These are phyloP conservation scores for Penicillium freii DNA, from an alignment of 2,329 filamentous ascomycete genomes.

Conservation along the genomic window DNA sequence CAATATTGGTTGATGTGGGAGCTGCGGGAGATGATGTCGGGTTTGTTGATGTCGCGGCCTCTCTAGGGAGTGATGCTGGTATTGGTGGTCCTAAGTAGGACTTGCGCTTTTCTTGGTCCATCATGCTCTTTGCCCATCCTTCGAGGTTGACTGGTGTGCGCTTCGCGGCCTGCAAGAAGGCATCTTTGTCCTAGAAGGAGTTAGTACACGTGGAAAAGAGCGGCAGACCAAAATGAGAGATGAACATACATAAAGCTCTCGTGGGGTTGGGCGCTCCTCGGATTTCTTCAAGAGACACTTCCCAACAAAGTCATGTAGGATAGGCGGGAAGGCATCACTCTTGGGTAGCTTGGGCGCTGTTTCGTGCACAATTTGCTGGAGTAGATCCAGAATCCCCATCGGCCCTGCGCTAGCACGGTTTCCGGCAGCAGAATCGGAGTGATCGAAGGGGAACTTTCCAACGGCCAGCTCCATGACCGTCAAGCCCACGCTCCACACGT, in stretches of 20 bases:
- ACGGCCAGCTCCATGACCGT: constrained; percentile 97
- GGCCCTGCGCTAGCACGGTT: constrained; percentile 67
- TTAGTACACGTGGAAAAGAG: neutral
- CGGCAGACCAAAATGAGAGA: neutral
- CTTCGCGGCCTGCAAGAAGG: constrained; percentile 94
- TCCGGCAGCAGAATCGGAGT: constrained; percentile 73
- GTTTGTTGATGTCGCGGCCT: constrained; percentile 35
- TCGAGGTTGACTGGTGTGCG: constrained; percentile 90
- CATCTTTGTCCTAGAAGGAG: constrained; percentile 71
- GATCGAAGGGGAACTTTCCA: constrained; percentile 90
- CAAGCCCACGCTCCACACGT: constrained; percentile 97
- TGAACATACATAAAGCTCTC: constrained; percentile 79
- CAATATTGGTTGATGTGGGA: constrained; percentile 33
- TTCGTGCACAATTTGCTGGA: constrained; percentile 97
- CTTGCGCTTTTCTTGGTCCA: constrained; percentile 93
- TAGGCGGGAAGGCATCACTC: constrained; percentile 93
- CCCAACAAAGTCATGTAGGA: constrained; percentile 94
- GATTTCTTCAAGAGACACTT: constrained; percentile 92
- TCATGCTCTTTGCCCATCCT: constrained; percentile 90
- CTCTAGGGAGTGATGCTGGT: constrained; percentile 68
- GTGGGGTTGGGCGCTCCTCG: constrained; percentile 83
- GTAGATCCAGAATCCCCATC: constrained; percentile 88
- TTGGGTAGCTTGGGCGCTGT: constrained; percentile 90
- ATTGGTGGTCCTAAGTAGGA: constrained; percentile 84
- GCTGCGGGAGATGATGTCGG: constrained; percentile 48